Conservation (phyloP, 176 grass and related monocot genomes). For the Raddia distichophylla region DNA sequence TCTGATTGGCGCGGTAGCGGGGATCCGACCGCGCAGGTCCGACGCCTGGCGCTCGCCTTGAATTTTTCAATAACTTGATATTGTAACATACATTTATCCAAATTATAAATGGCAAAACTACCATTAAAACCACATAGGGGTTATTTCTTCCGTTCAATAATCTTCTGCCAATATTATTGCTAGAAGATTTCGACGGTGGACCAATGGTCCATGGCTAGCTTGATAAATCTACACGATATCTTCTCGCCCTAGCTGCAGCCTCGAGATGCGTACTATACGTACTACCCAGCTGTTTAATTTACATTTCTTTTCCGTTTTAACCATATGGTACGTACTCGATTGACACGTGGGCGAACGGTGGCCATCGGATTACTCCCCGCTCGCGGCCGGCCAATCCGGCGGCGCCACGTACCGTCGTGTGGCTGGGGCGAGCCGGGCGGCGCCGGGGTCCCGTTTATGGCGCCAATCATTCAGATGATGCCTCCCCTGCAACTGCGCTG, state of each 20-base stretch:
- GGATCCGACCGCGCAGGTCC: too few relatives aligned
- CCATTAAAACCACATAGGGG: too few relatives aligned
- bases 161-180: slow-evolving; percentile 28
- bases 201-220: too few relatives aligned
- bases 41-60: too few relatives aligned
- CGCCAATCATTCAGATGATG: slow-evolving; percentile 35
- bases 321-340: slow-evolving; percentile 8
- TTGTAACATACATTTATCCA: too few relatives aligned
- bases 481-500: background rate
- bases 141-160: too few relatives aligned
- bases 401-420: slow-evolving; percentile 41
- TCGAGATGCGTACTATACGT: slow-evolving; percentile 1
- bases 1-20: too few relatives aligned
- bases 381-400: slow-evolving; percentile 18
- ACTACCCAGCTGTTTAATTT: too few relatives aligned
- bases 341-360: slow-evolving; percentile 1
- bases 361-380: background rate
- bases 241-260: background rate
- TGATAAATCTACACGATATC: background rate
- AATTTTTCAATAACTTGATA: too few relatives aligned
- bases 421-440: slow-evolving; percentile 41
- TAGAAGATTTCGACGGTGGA: background rate
- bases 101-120: too few relatives aligned
- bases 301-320: too few relatives aligned
- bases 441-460: slow-evolving; percentile 23